phyloP scores from a whole-genome alignment of 768 basidiomycete species.

The Hericium coralloides region DNA sequence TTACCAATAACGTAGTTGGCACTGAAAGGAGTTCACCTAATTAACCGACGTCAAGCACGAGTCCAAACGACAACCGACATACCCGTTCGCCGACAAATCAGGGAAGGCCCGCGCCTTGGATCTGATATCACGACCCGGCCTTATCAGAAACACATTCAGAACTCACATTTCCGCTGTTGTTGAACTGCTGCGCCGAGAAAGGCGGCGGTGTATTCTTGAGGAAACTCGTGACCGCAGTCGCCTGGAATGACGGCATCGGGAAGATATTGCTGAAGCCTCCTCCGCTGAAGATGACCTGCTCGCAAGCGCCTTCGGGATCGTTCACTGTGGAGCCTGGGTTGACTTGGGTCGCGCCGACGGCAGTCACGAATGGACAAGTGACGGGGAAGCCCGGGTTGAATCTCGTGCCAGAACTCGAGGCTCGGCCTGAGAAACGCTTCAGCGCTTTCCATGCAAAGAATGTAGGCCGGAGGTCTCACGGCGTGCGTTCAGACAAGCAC shows the following conservation, averaged over 20 bases:
- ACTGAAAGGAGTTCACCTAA: conserved; percentile 4
- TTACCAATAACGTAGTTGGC: conserved; percentile 23
- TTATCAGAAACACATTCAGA: not conserved
- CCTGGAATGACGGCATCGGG: conserved; percentile 27
- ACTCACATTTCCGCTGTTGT: conserved; percentile 23
- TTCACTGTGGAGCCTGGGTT: conserved; percentile 22
- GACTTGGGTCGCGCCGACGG: conserved; percentile 30
- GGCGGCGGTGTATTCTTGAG: conserved; percentile 24
- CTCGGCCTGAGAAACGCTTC: conserved; percentile 16
- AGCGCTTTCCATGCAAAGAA: not conserved
- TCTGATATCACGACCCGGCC: not conserved
- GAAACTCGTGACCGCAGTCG: conserved; percentile 20
- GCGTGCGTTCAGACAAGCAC: conserved; percentile 23
- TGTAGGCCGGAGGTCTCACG: conserved; percentile 10
- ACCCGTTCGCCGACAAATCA: conserved; percentile 28
- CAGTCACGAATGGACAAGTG: conserved; percentile 33
- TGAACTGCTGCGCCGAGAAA: conserved; percentile 24
- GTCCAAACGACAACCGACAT: not conserved
- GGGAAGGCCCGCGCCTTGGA: conserved; percentile 21
- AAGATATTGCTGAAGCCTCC: conserved; percentile 36
- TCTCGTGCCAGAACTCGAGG: conserved; percentile 15
- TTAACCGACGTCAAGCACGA: not conserved
- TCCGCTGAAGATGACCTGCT: conserved; percentile 28
- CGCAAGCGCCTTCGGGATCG: conserved; percentile 30
- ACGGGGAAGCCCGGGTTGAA: conserved; percentile 38